Base-by-base conservation (phyloP, 2,329 filamentous ascomycete species). In the Cytospora piceae region DNA sequence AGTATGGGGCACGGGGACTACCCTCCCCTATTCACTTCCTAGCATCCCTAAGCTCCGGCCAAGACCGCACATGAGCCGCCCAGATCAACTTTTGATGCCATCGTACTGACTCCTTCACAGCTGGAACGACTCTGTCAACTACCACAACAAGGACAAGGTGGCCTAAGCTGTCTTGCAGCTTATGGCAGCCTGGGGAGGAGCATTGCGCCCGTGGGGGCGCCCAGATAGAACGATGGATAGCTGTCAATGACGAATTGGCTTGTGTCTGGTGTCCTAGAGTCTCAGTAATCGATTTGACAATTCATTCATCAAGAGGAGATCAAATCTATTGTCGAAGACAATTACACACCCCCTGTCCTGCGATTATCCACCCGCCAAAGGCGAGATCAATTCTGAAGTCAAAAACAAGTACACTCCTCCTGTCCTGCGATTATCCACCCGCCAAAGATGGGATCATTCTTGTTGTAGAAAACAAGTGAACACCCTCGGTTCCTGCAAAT, bases 101-200 rank as follows among this genome's bases (percentile, higher is more conserved):
- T 22, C 42, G 46, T 58, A 52, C 71, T 72, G 65, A 76, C 42
- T 52, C 39, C 11, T n/a, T 66, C 70, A 70, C 73, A 93, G 91
- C 90, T 99, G 95, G 95, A 98, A 98, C 82, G 84, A 89, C 71
- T 86, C 84, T 67, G 93, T 97, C 84, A 98, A 98, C 89, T 94
- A 96, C 85, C 93, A 98, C 89, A 93, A 96, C 85, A 91, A 90
- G 83, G 90, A 96, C 83, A 93, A 92, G 86, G 75, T 77, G 68
- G 74, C 76, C 66, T 85, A 82, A 80, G 71, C 67, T 65, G 37
- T 61, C 24, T 37, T 27, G 37, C 11, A 29, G 29, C 49, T 24
- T 17, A 24, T 52, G 34, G 58, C 17, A 53, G 49, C 22, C 58
- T 53, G 55, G 11, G 46, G 63, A 58, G 46, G 54, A 22, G 53